These are phyloP conservation scores for Saccharomyces kudriavzevii DNA, from an alignment of 805 yeast species.

Conservation along the genomic window DNA sequence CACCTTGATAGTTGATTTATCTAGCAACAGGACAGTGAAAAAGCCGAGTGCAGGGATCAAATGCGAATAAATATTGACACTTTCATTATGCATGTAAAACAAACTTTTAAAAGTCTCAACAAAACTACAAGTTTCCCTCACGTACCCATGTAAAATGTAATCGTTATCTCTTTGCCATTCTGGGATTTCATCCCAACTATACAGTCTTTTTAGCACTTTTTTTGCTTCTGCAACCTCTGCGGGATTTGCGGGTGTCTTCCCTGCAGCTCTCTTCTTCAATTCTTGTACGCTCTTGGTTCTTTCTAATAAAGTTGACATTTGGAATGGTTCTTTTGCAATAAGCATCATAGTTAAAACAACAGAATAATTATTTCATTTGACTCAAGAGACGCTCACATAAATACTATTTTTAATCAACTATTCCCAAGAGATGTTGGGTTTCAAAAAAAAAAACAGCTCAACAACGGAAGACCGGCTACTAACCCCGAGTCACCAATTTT, in stretches of 20 bases:
- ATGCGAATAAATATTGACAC: conserved; percentile 66
- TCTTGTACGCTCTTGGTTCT: not conserved
- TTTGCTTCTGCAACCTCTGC: not conserved
- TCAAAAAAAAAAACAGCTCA: not conserved
- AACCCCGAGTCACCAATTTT: not conserved
- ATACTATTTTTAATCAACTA: not conserved
- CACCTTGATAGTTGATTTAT: conserved; percentile 27
- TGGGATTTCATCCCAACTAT: conserved; percentile 44
- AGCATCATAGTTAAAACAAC: not conserved
- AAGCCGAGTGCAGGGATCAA: conserved; percentile 35
- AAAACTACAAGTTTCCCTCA: conserved; percentile 45
- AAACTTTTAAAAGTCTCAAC: conserved; percentile 40
- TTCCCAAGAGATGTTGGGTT: not conserved
- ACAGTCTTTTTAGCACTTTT: conserved; percentile 9
- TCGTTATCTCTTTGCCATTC: conserved; percentile 72
- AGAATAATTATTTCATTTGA: not conserved
- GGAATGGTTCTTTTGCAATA: not conserved
- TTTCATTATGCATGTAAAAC: conserved; percentile 58
- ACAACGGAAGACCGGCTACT: not conserved
- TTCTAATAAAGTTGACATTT: not conserved
- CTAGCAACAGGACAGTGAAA: conserved; percentile 16
- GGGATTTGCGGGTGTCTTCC: not conserved
- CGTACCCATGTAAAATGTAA: conserved; percentile 54
- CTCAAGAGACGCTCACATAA: not conserved
- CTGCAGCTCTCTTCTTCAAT: not conserved